Evolutionary conservation across 768 basidiomycete species (phyloP), one percentile per base, ranked within the genome.

Genomic region (Rossbeevera mucosa): DNA sequence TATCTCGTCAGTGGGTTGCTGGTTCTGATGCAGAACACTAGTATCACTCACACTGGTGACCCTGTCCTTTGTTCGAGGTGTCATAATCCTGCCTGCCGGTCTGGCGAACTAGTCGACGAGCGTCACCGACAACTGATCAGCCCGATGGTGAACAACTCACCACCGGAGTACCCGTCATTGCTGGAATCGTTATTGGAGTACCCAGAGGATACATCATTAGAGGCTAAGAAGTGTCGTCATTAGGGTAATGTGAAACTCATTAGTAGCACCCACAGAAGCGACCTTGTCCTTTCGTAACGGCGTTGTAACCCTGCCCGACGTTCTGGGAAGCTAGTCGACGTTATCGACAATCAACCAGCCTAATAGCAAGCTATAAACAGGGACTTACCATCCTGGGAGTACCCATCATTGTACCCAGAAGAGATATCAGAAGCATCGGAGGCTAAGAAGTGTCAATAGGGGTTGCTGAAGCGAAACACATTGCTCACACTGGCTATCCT

Each of bases 71-170:
- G 57, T 83, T 67, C 24, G 81, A 79, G 16, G 77, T 64, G 59
- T 85, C 87, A 62, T 76, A 82, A 60, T 86, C 80, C 3, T 75
- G 72, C 2, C 87, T 86, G 12, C 86, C 85, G 5, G 85, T 83
- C 75, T 75, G 80, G 44, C 58, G 68, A 45, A 72, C 80, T 81
- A 42, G 58, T 55, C 42, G 26, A 40, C 50, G 51, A 36, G 14
- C 14, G 54, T 58, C 48, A 20, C 11, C 33, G 25, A 55, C 33
- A 36, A 57, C 48, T 49, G 46, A 57, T 62, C 50, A 53, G 21
- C 12, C n/a, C 13, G 20, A 21, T 3, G 31, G 31, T 16, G 16
- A n/a, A 33, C 31, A 7, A 33, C 55, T 54, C 40, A 57, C 55
- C 7, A 21, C 14, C 30, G 30, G 30, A 31, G 16, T 31, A 31